Base-by-base conservation (phyloP, 441 rosid genomes). In the Brassica hybrid region DNA sequence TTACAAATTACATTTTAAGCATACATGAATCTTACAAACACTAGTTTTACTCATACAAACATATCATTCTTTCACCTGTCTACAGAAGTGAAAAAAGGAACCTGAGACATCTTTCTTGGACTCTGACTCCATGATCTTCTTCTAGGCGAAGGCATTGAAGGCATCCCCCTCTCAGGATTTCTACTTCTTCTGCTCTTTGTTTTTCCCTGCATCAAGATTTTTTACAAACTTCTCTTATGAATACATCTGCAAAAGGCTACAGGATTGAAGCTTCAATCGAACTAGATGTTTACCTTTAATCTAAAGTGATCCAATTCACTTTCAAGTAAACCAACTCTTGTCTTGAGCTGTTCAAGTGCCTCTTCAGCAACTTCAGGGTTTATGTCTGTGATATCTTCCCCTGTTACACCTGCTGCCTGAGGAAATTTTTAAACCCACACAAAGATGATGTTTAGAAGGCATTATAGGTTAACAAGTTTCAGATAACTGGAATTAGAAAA, bases 321-420 rank as follows among this genome's bases (percentile, higher is more conserved):
- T 80, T 90, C 96, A 76, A 87, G 80, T 25, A 85, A 88, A 79
- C 71, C 73, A 63, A 93, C 54, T 84, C 81, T 93, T 72, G 66
- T 80, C 81, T 82, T 87, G 48, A 93, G 88, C 52, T 86, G 92
- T 71, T 85, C 91, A 8, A 94, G 94, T 27, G 93, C 97, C 69
- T 89, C 97, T 84, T 91, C 96, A 34, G 98, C 99, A 27, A 79
- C 81, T 27, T 79, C 80, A 18, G 93, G 94, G 83, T 78, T 86
- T 79, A 89, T 65, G 60, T 89, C 87, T 30, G 90, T 72, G 27
- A 67, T 79, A 45, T 85, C 83, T 76, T 86, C 89, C 59, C 75
- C 79, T 68, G 66, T 73, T 19, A 81, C 77, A 54, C 84, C 84
- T 23, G 73, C 73, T 66, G 72, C 74, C 73, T 80, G 65, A 13